Base-by-base conservation (phyloP, 148 eudicot species). In the Rhododendron henanense region DNA sequence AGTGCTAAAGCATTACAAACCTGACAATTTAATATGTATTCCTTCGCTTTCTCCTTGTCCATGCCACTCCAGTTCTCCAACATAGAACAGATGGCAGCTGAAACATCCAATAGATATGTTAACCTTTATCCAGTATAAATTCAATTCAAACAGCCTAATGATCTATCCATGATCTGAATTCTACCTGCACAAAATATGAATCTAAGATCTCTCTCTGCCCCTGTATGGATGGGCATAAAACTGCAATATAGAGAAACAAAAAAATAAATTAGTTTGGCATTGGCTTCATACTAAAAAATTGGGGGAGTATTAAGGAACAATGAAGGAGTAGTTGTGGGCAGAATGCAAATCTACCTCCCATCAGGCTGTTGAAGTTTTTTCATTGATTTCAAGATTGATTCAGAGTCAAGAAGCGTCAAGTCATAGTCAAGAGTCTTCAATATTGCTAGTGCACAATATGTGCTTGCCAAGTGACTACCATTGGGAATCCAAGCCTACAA, bases 121-220 rank as follows among this genome's bases (percentile, higher is more conserved):
- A 65, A 73, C 50, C 1, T 86, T 59, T 39, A 55, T 78, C 71
- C 31, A 63, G 25, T 18, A 80, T n/a, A 81, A 87, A 84, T 18
- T 65, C n/a, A 35, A 78, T 61, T 78, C 15, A 23, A 78, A 35
- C n/a, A n/a, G 33, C 73, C 1, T 45, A 79, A 47, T 78, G 51
- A 25, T 44, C 35, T 31, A 87, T 67, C 10, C 35, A 21, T 1
- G 28, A 88, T 80, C 23, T n/a, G 73, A 61, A 57, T 44, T 91
- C 88, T 92, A 96, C 99, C 94, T 69, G 99, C 99, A 93, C 99
- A 96, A 88, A 86, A 96, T 74, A 95, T 90, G 85, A 96, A 96
- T 28, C 99, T 90, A 65, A 96, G 96, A 92, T 96, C 98, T 81
- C 95, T 91, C 91, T 96, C 99, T 50, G 95, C 99, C 78, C 97